Evolutionary conservation across 108 stramenopile species (phyloP).

Genomic region (Schizochytrium sp.): DNA sequence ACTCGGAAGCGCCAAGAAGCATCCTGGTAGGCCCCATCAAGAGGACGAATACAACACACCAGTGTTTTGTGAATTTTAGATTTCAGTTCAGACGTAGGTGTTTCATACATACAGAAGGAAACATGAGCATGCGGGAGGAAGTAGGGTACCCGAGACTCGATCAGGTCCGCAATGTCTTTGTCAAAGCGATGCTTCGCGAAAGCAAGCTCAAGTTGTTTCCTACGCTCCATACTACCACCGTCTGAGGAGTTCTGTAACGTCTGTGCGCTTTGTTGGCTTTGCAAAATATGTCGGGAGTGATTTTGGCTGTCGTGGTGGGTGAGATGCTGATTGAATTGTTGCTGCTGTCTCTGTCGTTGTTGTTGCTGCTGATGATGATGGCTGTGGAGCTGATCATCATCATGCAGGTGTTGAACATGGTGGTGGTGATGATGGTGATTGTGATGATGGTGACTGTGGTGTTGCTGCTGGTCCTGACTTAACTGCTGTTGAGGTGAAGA

Average conservation of each 20-base stretch:
- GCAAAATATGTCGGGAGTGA: no score
- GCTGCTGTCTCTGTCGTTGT: background rate
- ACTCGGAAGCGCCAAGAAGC: slow-evolving; percentile 22
- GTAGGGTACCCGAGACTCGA: background rate
- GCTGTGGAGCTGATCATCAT: background rate
- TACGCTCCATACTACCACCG: background rate
- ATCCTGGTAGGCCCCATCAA: background rate
- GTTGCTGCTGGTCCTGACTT: no score
- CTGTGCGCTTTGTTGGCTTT: background rate
- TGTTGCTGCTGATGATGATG: background rate
- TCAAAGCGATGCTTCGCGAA: slow-evolving; percentile 51
- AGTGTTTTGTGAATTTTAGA: background rate
- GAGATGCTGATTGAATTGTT: background rate
- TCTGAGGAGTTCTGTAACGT: background rate
- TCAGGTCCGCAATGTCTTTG: slow-evolving; percentile 47
- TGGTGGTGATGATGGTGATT: no score
- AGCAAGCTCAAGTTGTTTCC: background rate
- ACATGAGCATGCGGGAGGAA: slow-evolving; percentile 48
- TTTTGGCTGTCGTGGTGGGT: background rate
- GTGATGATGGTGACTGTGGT: no score
- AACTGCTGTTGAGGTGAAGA: no score
- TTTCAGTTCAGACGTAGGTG: background rate
- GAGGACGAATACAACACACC: slow-evolving; percentile 11
- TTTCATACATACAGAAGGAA: background rate
- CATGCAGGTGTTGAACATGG: no score